phyloP scores from a whole-genome alignment of 495 filamentous ascomycete genomes.

The Trichoderma orchidacearum region DNA sequence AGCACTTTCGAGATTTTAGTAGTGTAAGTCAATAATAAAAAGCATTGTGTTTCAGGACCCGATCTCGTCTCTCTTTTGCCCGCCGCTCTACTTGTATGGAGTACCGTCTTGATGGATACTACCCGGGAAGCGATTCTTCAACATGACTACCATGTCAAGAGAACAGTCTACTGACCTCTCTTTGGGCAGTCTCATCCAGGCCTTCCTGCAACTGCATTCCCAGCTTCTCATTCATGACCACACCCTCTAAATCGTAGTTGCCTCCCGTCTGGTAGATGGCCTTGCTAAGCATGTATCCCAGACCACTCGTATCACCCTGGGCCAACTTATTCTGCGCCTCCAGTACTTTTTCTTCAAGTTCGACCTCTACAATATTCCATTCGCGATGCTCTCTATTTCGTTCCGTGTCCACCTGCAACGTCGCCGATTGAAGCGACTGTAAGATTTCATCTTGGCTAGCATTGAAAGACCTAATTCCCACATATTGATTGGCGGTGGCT shows the following conservation, averaged over 20 bases:
- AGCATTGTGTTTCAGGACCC: no score
- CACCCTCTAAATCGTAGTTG: neutral
- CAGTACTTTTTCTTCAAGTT: neutral
- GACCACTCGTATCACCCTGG: neutral
- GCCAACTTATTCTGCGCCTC: neutral
- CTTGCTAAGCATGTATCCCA: neutral
- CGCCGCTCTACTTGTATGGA: no score
- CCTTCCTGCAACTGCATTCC: neutral
- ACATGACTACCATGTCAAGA: no score
- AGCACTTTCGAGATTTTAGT: no score
- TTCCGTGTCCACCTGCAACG: neutral
- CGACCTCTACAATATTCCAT: neutral
- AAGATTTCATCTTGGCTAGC: neutral
- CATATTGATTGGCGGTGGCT: neutral
- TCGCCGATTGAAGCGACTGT: neutral
- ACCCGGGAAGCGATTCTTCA: no score
- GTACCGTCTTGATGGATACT: no score
- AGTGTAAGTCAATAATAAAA: no score
- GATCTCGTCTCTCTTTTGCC: no score
- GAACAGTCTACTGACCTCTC: neutral
- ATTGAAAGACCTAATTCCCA: neutral
- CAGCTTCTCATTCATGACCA: neutral
- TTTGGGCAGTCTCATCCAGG: neutral
- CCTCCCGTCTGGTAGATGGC: neutral
- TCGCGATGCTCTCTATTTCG: neutral